phyloP scores from a whole-genome alignment of 495 filamentous ascomycete genomes.

The Neurospora sp. region DNA sequence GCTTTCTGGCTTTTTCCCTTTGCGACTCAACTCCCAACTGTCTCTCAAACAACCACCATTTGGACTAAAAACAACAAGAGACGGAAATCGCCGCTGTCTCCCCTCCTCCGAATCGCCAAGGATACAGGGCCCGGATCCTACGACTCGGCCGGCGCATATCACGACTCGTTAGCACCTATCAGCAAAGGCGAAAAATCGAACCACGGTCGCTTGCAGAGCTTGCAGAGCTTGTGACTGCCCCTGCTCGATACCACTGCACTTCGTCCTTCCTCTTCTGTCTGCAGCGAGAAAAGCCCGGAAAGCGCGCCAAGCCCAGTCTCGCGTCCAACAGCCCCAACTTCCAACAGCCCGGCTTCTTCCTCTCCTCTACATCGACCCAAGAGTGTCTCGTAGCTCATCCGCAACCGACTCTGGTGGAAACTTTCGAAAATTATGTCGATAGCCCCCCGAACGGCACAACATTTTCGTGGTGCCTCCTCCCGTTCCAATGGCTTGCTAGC shows the following conservation, averaged over 20 bases:
- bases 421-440: background rate
- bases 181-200: background rate
- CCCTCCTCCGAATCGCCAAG: background rate
- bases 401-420: background rate
- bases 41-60: background rate
- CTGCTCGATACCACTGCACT: background rate
- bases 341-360: background rate
- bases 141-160: background rate
- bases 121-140: background rate
- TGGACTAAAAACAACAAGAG: background rate
- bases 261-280: background rate
- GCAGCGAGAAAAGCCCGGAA: background rate
- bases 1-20: background rate
- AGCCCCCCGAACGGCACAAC: background rate
- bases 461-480: slow-evolving; percentile 1
- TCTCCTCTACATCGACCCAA: background rate
- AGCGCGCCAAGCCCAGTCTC: background rate
- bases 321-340: background rate
- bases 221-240: background rate
- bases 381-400: background rate
- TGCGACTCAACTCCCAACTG: no score
- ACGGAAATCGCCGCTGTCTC: background rate
- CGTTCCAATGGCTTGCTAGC: slow-evolving; percentile 26
- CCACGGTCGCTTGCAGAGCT: background rate
- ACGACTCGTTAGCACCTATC: background rate